Conservation (phyloP, 495 filamentous ascomycete genomes). For the Penicillium dipodomyicola region DNA sequence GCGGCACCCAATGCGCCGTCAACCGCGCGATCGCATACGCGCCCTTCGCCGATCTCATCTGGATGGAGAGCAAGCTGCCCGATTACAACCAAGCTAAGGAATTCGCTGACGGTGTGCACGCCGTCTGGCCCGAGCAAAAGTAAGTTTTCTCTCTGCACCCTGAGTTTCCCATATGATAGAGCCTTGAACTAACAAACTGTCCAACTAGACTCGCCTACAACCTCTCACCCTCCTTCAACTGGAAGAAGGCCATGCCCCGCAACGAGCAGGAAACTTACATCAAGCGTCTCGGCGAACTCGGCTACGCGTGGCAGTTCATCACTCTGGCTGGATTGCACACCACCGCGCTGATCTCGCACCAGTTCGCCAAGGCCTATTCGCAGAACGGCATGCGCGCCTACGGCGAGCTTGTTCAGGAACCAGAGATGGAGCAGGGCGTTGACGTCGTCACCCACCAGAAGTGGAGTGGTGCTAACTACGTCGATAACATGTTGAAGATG, state of each 20-base stretch:
- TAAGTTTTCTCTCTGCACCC: conserved; percentile 44
- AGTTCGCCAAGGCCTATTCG: conserved; percentile 80
- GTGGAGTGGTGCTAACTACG: conserved; percentile 93
- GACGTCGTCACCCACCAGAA: conserved; percentile 99
- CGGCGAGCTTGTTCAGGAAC: conserved; percentile 94
- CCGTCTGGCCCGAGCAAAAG: conserved; percentile 95
- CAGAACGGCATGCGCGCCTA: conserved; percentile 92
- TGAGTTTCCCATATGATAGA: neutral
- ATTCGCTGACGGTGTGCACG: conserved; percentile 91
- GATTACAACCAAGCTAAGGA: conserved; percentile 91
- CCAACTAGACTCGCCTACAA: conserved; percentile 80
- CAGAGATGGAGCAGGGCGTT: conserved; percentile 84
- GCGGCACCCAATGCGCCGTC: conserved; percentile 87
- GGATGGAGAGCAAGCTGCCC: conserved; percentile 98
- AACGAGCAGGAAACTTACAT: conserved; percentile 98
- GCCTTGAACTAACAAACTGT: conserved; percentile 5
- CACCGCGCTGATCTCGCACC: conserved; percentile 83
- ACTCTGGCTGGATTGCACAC: conserved; percentile 97
- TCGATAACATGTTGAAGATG: conserved; percentile 95
- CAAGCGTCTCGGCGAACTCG: conserved; percentile 75
- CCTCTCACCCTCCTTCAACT: conserved; percentile 98
- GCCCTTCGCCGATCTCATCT: conserved; percentile 91
- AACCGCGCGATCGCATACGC: conserved; percentile 91
- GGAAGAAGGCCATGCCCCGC: conserved; percentile 94
- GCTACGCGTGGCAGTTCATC: conserved; percentile 99